Percentiles rank a stretch among this genome's conserved stretches.
Conservation (phyloP, 73 alveolate species). For the Effrenium voratum region DNA sequence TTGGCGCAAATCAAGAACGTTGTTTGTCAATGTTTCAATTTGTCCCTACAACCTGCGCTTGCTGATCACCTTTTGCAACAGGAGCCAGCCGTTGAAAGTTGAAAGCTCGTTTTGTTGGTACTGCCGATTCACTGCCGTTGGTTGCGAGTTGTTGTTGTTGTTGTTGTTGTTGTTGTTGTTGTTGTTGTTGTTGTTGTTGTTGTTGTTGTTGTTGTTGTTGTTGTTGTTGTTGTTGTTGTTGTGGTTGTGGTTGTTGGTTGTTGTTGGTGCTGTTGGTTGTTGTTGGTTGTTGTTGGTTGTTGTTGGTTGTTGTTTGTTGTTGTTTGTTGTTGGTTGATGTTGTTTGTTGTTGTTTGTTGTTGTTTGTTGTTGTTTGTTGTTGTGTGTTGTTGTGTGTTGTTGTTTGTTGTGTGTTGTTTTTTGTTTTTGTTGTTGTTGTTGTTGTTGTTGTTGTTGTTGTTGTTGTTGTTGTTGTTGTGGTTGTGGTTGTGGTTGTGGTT, state of each 20-base stretch:
- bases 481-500: too few relatives aligned
- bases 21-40: not conserved
- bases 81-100: not conserved
- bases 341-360: too few relatives aligned
- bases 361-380: too few relatives aligned
- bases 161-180: not conserved
- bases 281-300: not conserved
- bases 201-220: not conserved
- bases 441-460: not conserved
- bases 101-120: not conserved
- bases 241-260: not conserved
- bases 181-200: not conserved
- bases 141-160: not conserved
- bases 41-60: not conserved
- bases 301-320: too few relatives aligned
- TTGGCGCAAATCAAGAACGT: not conserved
- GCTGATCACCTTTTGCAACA: not conserved
- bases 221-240: not conserved
- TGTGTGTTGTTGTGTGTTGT: too few relatives aligned
- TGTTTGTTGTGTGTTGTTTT: too few relatives aligned
- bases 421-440: too few relatives aligned
- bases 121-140: not conserved
- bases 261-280: not conserved
- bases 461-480: not conserved
- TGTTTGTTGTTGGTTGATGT: not conserved